phyloP scores from a whole-genome alignment of 495 filamentous ascomycete genomes.

The Parmelia sp. region DNA sequence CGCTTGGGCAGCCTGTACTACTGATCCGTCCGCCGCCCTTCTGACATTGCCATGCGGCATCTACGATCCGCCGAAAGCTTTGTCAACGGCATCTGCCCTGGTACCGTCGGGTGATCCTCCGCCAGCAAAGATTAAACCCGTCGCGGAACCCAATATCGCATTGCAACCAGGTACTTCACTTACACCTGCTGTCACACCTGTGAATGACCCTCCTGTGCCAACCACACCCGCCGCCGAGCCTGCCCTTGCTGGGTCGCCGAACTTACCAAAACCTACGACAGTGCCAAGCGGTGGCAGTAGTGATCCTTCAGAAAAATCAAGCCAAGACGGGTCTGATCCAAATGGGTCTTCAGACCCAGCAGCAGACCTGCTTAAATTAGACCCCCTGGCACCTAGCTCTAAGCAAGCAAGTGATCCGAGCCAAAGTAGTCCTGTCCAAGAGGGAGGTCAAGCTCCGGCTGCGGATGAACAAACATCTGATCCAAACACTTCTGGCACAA shows the following conservation, averaged over 20 bases:
- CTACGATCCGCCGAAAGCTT: conserved; percentile 21
- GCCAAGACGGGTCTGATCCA: background rate
- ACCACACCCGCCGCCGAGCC: background rate
- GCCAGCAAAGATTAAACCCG: background rate
- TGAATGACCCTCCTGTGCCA: background rate
- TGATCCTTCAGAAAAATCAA: background rate
- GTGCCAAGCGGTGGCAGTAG: background rate
- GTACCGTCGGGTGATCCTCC: background rate
- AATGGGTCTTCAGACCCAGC: background rate
- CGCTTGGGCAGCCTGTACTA: conserved; percentile 16
- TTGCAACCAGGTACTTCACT: background rate
- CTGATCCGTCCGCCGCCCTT: conserved; percentile 9
- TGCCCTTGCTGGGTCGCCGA: conserved; percentile 8
- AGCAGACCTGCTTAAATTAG: background rate
- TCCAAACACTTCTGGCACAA: background rate
- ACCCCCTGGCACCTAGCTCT: background rate
- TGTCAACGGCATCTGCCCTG: conserved; percentile 12
- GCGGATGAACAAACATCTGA: background rate
- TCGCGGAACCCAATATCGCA: accelerated
- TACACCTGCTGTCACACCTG: background rate
- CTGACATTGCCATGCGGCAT: conserved; percentile 22
- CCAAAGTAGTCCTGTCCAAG: background rate
- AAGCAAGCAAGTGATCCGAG: background rate
- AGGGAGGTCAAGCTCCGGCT: background rate
- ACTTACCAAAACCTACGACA: background rate